Conservation (phyloP, 495 filamentous ascomycete genomes). For the Baudoinia panamericana region DNA sequence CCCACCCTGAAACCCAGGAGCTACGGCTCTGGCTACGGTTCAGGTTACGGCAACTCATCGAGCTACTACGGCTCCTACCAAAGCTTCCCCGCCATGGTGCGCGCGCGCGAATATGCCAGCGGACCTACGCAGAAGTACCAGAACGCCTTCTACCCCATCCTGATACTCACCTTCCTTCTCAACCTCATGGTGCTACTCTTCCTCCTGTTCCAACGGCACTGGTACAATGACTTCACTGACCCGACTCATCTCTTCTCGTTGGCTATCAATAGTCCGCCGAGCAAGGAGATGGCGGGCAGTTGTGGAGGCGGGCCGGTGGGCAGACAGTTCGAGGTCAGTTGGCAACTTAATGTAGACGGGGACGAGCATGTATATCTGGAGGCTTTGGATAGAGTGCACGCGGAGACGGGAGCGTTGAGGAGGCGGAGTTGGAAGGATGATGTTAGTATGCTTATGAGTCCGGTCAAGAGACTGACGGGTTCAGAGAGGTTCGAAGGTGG, state of each 20-base stretch:
- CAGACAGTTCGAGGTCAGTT: slow-evolving; percentile 7
- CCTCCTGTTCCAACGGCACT: slow-evolving; percentile 38
- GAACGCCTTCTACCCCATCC: slow-evolving; percentile 47
- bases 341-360: slow-evolving; percentile 10
- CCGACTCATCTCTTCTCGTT: slow-evolving; percentile 59
- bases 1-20: too few relatives aligned
- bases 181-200: slow-evolving; percentile 50
- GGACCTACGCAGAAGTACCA: slow-evolving; percentile 46
- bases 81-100: slow-evolving; percentile 35
- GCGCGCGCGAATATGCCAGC: slow-evolving; percentile 48
- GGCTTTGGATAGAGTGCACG: slow-evolving; percentile 5
- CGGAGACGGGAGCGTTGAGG: neutral
- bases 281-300: slow-evolving; percentile 37
- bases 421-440: too few relatives aligned
- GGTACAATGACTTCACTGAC: slow-evolving; percentile 64
- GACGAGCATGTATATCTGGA: slow-evolving; percentile 14
- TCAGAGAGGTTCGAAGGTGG: too few relatives aligned
- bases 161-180: slow-evolving; percentile 46
- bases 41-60: too few relatives aligned
- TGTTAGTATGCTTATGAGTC: too few relatives aligned
- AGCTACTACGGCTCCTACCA: neutral
- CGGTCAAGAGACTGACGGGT: too few relatives aligned
- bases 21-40: too few relatives aligned
- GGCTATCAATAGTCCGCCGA: slow-evolving; percentile 53
- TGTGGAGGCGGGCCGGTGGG: slow-evolving; percentile 9